Evolutionary conservation across 108 stramenopile species (phyloP).

Genomic region (Craspedostauros australis): DNA sequence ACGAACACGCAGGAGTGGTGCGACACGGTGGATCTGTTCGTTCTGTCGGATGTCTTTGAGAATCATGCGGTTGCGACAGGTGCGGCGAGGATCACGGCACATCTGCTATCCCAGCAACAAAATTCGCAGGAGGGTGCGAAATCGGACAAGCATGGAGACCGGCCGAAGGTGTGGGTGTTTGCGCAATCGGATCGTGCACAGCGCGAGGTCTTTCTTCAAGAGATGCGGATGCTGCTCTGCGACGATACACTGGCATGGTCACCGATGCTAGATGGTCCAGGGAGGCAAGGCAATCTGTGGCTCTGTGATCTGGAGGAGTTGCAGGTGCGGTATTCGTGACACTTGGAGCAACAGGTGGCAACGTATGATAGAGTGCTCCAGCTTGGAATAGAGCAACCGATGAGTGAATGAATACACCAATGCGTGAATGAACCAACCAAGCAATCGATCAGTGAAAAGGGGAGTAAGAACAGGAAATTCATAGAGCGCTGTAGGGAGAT

Average conservation of each 20-base stretch:
- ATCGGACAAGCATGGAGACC: neutral
- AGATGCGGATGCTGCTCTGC: constrained; percentile 13
- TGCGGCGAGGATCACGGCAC: constrained; percentile 36
- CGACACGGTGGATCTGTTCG: constrained; percentile 49
- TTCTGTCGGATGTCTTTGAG: constrained; percentile 78
- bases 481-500: no score
- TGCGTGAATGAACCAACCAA: no score
- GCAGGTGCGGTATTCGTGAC: constrained; percentile 31
- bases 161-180: constrained; percentile 62
- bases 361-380: neutral
- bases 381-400: neutral
- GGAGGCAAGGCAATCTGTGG: constrained; percentile 23
- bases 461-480: no score
- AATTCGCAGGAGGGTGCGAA: constrained; percentile 3
- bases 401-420: no score
- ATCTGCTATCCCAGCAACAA: neutral
- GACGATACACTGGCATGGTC: neutral
- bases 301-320: constrained; percentile 65
- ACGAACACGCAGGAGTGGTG: constrained; percentile 6
- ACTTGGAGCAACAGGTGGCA: neutral
- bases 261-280: constrained; percentile 23
- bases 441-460: no score
- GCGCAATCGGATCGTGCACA: constrained; percentile 72
- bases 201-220: constrained; percentile 44
- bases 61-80: constrained; percentile 49